Evolutionary conservation across 352 stramenopile species (phyloP), one percentile per base, ranked within the genome.

Genomic region (Phytopythium ostracodes): DNA sequence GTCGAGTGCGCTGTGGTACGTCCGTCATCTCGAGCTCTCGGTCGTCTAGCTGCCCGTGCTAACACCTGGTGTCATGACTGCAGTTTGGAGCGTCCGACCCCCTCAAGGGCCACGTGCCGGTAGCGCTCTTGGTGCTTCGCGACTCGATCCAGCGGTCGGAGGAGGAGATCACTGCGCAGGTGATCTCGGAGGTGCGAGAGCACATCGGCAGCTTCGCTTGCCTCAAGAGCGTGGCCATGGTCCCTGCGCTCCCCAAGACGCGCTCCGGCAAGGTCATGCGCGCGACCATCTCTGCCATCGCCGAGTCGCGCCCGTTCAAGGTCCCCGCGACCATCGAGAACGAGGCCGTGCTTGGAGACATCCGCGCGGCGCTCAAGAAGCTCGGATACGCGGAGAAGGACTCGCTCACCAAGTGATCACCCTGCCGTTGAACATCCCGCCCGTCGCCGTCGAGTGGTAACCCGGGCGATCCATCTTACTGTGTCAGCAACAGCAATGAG

Each of bases 191-290:
- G 40, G 81, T 99, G 24, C 92, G 97, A 44, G 75, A 81, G 36
- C 81, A 89, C 57, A 99, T 99, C 65, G 97, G 97, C 40, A 89
- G 96, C 18, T 99, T 99, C 74, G 97, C 97, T 7, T 89, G 92
- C 12, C 97, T 97, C 42, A 97, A 99, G 67, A 80, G 98, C 62
- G 97, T 99, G 56, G 81, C 98, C 22, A 84, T 96, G 27, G 85
- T 89, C 17, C 80, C 87, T 1, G 86, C 77, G n/a, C 77, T 99
- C 14, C 97, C 97, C 7, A 99, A 99, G 91, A 99, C 97, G 1
- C 87, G 96, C 52, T 98, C 85, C 68, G 97, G 97, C 63, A 98
- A 99, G 84, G 99, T 99, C 70, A 99, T 99, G 96, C 91, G 70
- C 29, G 60, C 66, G 2, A 80, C 72, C 20, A 80, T 80, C 38